A percentile compares a stretch with the other conserved stretches of the same genome.
These are phyloP conservation scores for Kwoniella sp. DNA, from an alignment of 768 basidiomycete species.

Conservation along the genomic window DNA sequence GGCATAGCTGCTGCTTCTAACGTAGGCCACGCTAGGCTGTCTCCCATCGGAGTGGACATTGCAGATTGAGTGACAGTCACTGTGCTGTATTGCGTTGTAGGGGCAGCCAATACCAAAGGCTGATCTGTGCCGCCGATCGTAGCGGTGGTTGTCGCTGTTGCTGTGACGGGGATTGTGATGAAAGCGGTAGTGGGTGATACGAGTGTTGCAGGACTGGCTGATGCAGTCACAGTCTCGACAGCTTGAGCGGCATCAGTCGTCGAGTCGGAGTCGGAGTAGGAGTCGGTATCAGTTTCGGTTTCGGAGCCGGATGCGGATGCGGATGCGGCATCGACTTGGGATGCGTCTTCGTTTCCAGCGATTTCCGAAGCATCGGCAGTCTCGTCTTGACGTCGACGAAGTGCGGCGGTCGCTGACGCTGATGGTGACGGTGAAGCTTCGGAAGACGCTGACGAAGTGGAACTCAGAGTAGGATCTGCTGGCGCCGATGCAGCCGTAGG, in stretches of 20 bases:
- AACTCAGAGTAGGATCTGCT: neutral
- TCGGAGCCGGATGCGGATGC: no score
- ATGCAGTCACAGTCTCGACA: constrained; percentile 13
- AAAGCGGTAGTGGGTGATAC: constrained; percentile 8
- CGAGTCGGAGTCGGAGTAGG: neutral
- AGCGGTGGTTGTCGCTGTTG: constrained; percentile 4
- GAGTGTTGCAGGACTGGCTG: constrained; percentile 4
- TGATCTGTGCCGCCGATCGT: constrained; percentile 8
- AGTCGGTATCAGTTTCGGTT: neutral
- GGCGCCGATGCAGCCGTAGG: neutral
- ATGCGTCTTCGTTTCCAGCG: neutral
- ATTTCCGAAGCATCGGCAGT: neutral
- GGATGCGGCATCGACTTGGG: neutral
- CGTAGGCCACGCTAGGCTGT: neutral
- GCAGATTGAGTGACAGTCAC: neutral
- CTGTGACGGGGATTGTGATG: constrained; percentile 7
- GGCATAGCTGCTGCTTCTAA: neutral
- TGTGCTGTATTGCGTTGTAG: neutral
- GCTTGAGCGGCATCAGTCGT: neutral
- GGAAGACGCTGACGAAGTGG: neutral
- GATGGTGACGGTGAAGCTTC: neutral
- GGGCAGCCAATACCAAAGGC: neutral
- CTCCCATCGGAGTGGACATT: neutral
- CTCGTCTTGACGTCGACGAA: constrained; percentile 8
- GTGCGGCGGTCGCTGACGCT: neutral